Percentiles rank a stretch among this genome's conserved stretches.
Conservation (phyloP, 805 yeast species). For the Metschnikowia lunata region DNA sequence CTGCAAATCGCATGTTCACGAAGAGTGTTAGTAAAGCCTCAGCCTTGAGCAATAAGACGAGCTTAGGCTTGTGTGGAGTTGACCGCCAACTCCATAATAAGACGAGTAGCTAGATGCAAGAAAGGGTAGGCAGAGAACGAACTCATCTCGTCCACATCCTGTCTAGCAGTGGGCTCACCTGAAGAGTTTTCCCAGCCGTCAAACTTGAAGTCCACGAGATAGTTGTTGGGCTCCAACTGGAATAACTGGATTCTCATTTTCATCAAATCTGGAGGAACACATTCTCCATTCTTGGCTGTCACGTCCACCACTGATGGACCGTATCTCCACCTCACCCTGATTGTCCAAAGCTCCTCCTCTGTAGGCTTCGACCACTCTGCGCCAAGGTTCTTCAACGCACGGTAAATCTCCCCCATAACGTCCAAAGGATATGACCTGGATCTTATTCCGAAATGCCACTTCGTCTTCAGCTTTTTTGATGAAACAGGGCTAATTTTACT, state of each 20-base stretch:
- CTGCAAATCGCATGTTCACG: too few relatives aligned
- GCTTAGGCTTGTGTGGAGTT: slow-evolving; percentile 37
- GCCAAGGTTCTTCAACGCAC: slow-evolving; percentile 88
- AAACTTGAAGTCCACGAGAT: slow-evolving; percentile 93
- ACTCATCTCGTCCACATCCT: slow-evolving; percentile 63
- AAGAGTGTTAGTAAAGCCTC: too few relatives aligned
- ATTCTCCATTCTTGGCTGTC: slow-evolving; percentile 19
- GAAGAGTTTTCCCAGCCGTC: slow-evolving; percentile 85
- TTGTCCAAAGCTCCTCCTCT: slow-evolving; percentile 95
- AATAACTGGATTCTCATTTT: slow-evolving; percentile 96
- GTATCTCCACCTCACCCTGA: slow-evolving; percentile 90
- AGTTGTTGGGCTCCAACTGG: slow-evolving; percentile 93
- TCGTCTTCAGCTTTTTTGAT: slow-evolving; percentile 82
- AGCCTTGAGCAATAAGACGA: too few relatives aligned
- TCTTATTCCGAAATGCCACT: slow-evolving; percentile 98
- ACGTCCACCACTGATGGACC: slow-evolving; percentile 22
- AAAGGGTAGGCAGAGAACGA: slow-evolving; percentile 96
- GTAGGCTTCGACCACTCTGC: slow-evolving; percentile 97
- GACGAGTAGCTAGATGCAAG: slow-evolving; percentile 82
- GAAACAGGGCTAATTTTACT: slow-evolving; percentile 48
- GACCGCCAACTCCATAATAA: slow-evolving; percentile 95
- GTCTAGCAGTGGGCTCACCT: slow-evolving; percentile 27
- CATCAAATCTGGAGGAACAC: slow-evolving; percentile 69
- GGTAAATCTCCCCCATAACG: slow-evolving; percentile 97
- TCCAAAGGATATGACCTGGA: slow-evolving; percentile 94